Evolutionary conservation across 768 basidiomycete species (phyloP).

Genomic region (Leucocoprinus leucothites): DNA sequence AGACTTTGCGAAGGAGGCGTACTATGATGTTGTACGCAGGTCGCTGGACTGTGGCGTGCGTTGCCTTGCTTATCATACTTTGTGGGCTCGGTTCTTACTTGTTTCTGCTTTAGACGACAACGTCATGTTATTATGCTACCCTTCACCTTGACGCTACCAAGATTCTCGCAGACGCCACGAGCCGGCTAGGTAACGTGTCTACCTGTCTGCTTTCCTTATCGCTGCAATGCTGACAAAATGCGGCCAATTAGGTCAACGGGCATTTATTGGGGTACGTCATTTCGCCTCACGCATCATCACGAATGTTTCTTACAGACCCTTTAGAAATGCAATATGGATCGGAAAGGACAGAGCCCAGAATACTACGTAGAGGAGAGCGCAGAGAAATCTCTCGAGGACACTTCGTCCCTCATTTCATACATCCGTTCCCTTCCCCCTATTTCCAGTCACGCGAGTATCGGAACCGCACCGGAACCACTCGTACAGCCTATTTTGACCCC

Average conservation of each 20-base stretch:
- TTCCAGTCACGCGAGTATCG: conserved; percentile 22
- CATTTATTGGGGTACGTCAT: conserved; percentile 74
- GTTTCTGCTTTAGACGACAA: conserved; percentile 67
- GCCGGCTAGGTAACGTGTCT: conserved; percentile 45
- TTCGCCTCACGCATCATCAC: background rate
- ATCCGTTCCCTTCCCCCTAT: conserved; percentile 53
- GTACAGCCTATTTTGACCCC: conserved; percentile 92
- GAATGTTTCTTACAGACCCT: conserved; percentile 6
- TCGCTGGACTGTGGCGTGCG: conserved; percentile 74
- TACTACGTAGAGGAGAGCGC: conserved; percentile 67
- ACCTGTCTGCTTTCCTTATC: background rate
- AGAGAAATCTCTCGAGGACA: conserved; percentile 56
- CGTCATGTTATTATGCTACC: conserved; percentile 88
- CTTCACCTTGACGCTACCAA: conserved; percentile 81
- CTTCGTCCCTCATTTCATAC: conserved; percentile 62
- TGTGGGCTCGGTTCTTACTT: background rate
- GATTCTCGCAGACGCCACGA: conserved; percentile 72
- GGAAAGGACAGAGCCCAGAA: conserved; percentile 48
- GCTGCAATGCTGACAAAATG: background rate
- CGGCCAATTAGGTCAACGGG: conserved; percentile 61
- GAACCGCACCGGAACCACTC: conserved; percentile 42
- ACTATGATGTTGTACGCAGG: conserved; percentile 68
- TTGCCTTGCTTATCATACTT: conserved; percentile 16
- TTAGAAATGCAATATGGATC: conserved; percentile 91
- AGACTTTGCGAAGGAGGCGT: conserved; percentile 66